phyloP scores from a whole-genome alignment of 1,284 basidiomycete genomes.

The Hypsizygus ulmarius region DNA sequence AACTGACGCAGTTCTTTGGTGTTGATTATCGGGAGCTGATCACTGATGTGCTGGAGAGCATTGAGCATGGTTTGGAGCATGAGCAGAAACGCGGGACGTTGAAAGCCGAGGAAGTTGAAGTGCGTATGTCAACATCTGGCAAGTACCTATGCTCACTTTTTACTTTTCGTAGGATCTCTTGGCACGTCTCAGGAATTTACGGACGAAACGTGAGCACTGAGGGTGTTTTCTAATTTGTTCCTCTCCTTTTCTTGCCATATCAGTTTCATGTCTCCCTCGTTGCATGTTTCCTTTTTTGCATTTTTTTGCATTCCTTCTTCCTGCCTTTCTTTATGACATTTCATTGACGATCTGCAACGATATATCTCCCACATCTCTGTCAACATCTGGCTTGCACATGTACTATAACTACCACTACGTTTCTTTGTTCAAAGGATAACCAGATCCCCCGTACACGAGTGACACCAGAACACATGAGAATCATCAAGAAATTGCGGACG shows the following conservation, averaged over 20 bases:
- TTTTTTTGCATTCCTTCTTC: background rate
- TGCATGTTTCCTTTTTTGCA: background rate
- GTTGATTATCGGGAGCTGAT: conserved; percentile 77
- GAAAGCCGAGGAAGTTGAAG: conserved; percentile 66
- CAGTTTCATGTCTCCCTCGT: conserved; percentile 6
- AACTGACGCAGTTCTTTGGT: conserved; percentile 80
- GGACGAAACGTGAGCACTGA: conserved; percentile 51
- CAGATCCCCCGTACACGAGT: conserved; percentile 73
- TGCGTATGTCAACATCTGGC: conserved; percentile 34
- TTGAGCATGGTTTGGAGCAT: conserved; percentile 71
- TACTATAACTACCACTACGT: conserved; percentile 3
- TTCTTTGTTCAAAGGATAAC: conserved; percentile 57
- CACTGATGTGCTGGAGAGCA: conserved; percentile 70
- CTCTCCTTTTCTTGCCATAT: conserved; percentile 4
- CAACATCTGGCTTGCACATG: background rate
- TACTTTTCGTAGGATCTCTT: conserved; percentile 52
- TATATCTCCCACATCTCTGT: background rate
- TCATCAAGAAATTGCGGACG: conserved; percentile 77
- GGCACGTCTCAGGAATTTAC: conserved; percentile 56
- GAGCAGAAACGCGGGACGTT: conserved; percentile 62
- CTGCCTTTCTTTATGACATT: background rate
- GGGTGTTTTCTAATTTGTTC: conserved; percentile 29
- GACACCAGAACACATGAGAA: conserved; percentile 83
- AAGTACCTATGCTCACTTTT: conserved; percentile 9
- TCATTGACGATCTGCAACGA: background rate